A percentile compares a stretch with the other conserved stretches of the same genome.
phyloP scores from a whole-genome alignment of 768 basidiomycete species.

The Favolaschia claudopus region DNA sequence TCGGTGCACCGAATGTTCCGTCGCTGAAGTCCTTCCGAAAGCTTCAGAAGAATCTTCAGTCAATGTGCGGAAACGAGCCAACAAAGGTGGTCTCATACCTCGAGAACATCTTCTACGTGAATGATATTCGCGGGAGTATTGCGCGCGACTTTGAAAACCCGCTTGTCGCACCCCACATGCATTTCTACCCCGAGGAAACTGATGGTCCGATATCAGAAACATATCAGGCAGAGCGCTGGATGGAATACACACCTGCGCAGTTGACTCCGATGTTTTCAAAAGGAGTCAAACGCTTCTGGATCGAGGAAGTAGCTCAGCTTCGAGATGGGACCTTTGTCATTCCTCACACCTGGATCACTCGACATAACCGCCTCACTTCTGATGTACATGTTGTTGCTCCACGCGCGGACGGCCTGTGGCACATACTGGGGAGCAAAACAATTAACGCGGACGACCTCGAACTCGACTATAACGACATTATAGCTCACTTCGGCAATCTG shows the following conservation, averaged over 20 bases:
- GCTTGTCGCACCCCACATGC: constrained; percentile 15
- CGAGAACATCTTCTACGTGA: constrained; percentile 28
- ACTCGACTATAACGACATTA: neutral
- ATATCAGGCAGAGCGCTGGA: constrained; percentile 27
- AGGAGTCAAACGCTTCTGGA: constrained; percentile 20
- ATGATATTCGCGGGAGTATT: constrained; percentile 21
- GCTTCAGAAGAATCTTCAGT: neutral
- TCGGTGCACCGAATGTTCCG: constrained; percentile 17
- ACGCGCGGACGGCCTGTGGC: neutral
- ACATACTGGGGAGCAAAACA: neutral
- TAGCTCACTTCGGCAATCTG: neutral
- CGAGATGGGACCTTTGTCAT: neutral
- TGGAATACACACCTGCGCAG: constrained; percentile 5
- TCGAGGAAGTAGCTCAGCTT: constrained; percentile 18
- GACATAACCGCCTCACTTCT: neutral
- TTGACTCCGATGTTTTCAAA: constrained; percentile 23
- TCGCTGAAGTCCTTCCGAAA: constrained; percentile 12
- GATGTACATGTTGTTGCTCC: neutral
- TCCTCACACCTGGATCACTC: neutral
- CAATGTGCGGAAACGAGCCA: neutral
- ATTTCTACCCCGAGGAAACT: constrained; percentile 26
- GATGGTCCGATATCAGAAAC: constrained; percentile 18
- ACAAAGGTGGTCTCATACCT: neutral
- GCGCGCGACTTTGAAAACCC: constrained; percentile 26
- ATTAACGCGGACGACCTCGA: neutral